Conservation (phyloP, 441 rosid genomes). For the Macaranga tanarius region DNA sequence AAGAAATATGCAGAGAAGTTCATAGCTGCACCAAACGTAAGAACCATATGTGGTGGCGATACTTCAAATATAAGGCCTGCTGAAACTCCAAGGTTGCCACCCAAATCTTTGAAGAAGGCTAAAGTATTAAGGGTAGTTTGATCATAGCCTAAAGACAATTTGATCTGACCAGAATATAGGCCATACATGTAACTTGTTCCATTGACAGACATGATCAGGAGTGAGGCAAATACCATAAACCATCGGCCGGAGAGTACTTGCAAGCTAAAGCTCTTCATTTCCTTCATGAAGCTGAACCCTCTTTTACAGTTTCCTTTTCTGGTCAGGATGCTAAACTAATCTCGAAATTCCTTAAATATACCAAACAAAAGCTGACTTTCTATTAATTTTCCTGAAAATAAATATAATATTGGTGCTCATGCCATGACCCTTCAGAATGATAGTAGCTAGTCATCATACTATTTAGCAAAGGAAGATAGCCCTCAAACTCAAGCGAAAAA, state of each 20-base stretch:
- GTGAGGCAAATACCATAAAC: conserved; percentile 57
- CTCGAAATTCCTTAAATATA: not conserved
- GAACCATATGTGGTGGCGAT: conserved; percentile 51
- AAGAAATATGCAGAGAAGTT: conserved; percentile 65
- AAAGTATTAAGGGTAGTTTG: conserved; percentile 62
- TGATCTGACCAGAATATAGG: conserved; percentile 51
- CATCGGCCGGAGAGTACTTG: conserved; percentile 52
- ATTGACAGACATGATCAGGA: conserved; percentile 56
- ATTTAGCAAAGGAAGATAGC: no score
- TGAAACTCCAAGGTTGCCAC: conserved; percentile 61
- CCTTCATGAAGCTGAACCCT: conserved; percentile 14
- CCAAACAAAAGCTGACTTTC: not conserved
- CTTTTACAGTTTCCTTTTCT: not conserved
- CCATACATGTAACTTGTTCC: conserved; percentile 73
- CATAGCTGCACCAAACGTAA: conserved; percentile 45
- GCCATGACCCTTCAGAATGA: no score
- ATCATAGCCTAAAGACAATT: conserved; percentile 55
- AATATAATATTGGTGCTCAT: not conserved
- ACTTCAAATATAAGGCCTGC: conserved; percentile 60
- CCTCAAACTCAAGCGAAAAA: no score
- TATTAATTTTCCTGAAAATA: not conserved
- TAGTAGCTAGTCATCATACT: no score
- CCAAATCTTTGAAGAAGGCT: conserved; percentile 68
- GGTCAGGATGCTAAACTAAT: not conserved
- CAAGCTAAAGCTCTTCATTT: conserved; percentile 36